A percentile compares a stretch with the other conserved stretches of the same genome.
phyloP scores from a whole-genome alignment of 2,329 filamentous ascomycete species.

The Myriosclerotinia scirpicola region DNA sequence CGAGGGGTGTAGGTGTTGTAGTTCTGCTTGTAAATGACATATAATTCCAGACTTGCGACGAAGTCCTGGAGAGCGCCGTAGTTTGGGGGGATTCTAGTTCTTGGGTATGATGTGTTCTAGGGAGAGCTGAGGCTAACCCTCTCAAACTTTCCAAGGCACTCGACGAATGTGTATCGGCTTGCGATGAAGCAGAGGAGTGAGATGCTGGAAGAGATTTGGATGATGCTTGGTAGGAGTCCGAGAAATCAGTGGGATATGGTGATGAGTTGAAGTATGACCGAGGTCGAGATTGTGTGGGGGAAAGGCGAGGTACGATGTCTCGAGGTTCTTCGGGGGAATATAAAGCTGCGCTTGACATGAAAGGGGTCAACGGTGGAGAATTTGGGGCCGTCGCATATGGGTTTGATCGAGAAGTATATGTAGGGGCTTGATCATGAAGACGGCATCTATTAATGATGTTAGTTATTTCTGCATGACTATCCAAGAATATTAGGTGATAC shows the following conservation, averaged over 20 bases:
- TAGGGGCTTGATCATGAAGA: conserved; percentile 35
- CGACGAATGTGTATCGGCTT: conserved; percentile 26
- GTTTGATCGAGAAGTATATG: conserved; percentile 28
- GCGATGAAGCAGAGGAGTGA: conserved; percentile 20
- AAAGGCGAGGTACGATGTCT: conserved; percentile 64
- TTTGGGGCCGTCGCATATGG: conserved; percentile 31
- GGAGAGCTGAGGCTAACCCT: conserved; percentile 37
- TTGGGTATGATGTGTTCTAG: conserved; percentile 24
- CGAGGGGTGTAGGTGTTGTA: conserved; percentile 31
- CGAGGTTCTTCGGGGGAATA: conserved; percentile 50
- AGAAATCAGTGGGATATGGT: conserved; percentile 26
- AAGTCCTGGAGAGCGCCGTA: conserved; percentile 31
- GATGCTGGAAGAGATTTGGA: conserved; percentile 43
- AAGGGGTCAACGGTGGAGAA: conserved; percentile 41
- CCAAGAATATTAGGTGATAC: conserved; percentile 36
- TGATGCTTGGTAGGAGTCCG: conserved; percentile 40
- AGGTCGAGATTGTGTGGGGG: conserved; percentile 60
- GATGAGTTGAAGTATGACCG: conserved; percentile 55
- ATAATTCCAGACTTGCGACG: conserved; percentile 37
- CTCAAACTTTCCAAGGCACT: conserved; percentile 36
- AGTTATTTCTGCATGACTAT: neutral
- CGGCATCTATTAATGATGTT: conserved; percentile 32
- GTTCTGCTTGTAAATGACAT: conserved; percentile 37
- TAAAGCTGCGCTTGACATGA: conserved; percentile 45
- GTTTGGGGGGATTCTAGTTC: conserved; percentile 24